Evolutionary conservation across 305 asterid species (phyloP), one percentile per base, ranked within the genome.

Genomic region (Solanum hybrid): DNA sequence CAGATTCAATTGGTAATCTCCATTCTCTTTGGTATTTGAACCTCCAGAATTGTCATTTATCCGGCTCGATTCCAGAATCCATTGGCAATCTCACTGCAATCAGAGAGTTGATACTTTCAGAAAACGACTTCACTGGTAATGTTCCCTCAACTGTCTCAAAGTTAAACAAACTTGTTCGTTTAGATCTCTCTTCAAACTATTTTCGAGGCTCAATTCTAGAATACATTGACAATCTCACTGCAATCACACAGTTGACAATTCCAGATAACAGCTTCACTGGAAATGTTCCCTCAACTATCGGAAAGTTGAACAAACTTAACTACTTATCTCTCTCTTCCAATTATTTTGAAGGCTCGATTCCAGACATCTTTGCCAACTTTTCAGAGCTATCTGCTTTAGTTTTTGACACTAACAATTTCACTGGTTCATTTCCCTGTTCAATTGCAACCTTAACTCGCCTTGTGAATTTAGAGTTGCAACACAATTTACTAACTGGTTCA

Each of bases 331-430:
- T 85, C 42, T 11, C 31, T 46, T 5, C 5, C 88, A 85, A 85
- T 34, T 1, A 85, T 14, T 31, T 85, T 31, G 46, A 31, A 51
- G 42, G 86, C 64, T 12, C 11, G 34, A 80, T 80, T 39, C 86
- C 86, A 39, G 67, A 24, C 8, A 39, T 40, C 5, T 57, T 86
- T 33, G 20, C 33, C 51, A 86, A 24, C 76, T 12, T 85, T 34
- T 64, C 28, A 29, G 76, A 51, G 8, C 6, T 85, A 16, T 0
- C 0, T 1, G 0, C 0, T 29, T 85, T 85, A 31, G 0, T 0
- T 31, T 34, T 85, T 34, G 8, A 4, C 3, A 2, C 61, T 42
- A 42, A 85, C 20, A 57, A 26, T 46, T 85, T 85, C 76, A 85
- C 74, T 51, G 88, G 76, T 4, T 6, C 57, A 16, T 4, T 85